These are phyloP conservation scores for Noccaea bulbosa DNA, from an alignment of 345 rosid species.

Conservation along the genomic window DNA sequence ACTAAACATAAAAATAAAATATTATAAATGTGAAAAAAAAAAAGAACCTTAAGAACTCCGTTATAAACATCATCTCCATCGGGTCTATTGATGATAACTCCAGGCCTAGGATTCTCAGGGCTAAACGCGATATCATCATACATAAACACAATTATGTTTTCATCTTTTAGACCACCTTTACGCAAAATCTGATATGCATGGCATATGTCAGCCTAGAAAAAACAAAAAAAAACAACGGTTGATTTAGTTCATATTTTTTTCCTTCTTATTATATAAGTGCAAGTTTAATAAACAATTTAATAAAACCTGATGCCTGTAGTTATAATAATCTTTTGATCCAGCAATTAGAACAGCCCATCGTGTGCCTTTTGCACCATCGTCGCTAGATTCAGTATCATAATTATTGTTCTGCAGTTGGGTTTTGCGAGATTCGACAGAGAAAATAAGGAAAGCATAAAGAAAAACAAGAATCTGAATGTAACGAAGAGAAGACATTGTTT, in stretches of 20 bases:
- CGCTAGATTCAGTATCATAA: not conserved
- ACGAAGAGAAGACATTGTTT: conserved; percentile 36
- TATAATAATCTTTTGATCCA: conserved; percentile 54
- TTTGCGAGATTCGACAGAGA: conserved; percentile 33
- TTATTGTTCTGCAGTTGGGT: not conserved
- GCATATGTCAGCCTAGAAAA: conserved; percentile 66
- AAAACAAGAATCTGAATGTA: conserved; percentile 33
- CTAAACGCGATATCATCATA: conserved; percentile 70
- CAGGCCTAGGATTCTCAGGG: conserved; percentile 60
- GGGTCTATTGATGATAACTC: conserved; percentile 64
- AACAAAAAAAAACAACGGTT: not conserved
- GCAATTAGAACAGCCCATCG: conserved; percentile 80
- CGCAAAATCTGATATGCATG: conserved; percentile 69
- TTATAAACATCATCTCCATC: conserved; percentile 60
- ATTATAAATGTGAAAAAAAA: not conserved
- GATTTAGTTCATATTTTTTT: not conserved
- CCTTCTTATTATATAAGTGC: not conserved
- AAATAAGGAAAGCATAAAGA: conserved; percentile 29
- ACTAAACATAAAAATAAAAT: not conserved
- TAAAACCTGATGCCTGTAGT: conserved; percentile 80
- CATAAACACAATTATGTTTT: conserved; percentile 82
- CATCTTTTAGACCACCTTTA: conserved; percentile 64
- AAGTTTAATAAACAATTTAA: not conserved
- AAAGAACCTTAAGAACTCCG: conserved; percentile 68
- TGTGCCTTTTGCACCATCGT: conserved; percentile 40